Evolutionary conservation across 2,329 filamentous ascomycete genomes (phyloP).

Genomic region (Penicillium concentricum): DNA sequence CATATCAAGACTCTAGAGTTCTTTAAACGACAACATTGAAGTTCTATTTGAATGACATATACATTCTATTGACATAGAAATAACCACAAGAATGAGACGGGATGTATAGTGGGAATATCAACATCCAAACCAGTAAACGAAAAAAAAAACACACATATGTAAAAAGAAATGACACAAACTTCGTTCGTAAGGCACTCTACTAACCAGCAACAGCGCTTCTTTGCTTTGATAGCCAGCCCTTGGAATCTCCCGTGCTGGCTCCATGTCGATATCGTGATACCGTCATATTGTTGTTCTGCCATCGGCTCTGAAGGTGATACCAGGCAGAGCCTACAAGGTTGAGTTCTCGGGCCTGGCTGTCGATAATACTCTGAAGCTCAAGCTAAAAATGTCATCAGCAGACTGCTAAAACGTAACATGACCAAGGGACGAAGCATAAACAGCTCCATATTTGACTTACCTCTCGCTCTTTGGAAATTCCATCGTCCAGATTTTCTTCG

Average conservation of each 20-base stretch:
- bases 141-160: background rate
- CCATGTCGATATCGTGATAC: slow-evolving; percentile 43
- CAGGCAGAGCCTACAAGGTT: slow-evolving; percentile 48
- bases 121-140: slow-evolving; percentile 5
- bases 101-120: slow-evolving; percentile 11
- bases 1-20: background rate
- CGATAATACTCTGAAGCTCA: slow-evolving; percentile 42
- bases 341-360: slow-evolving; percentile 45
- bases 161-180: background rate
- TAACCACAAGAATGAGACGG: slow-evolving; percentile 5
- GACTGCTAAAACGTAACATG: background rate
- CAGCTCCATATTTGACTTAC: slow-evolving; percentile 25
- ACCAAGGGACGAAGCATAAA: background rate
- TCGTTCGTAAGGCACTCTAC: slow-evolving; percentile 16
- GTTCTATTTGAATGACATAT: background rate
- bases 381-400: slow-evolving; percentile 30
- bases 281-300: slow-evolving; percentile 46
- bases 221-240: slow-evolving; percentile 48
- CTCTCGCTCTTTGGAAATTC: slow-evolving; percentile 42
- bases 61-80: slow-evolving; percentile 4
- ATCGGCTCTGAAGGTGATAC: slow-evolving; percentile 47
- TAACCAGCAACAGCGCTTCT: slow-evolving; percentile 42
- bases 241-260: slow-evolving; percentile 36
- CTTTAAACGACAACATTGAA: background rate
- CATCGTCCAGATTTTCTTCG: slow-evolving; percentile 39